phyloP scores from a whole-genome alignment of 192 early-diverging fungal species.

The Phlyctochytrium bullatum region DNA sequence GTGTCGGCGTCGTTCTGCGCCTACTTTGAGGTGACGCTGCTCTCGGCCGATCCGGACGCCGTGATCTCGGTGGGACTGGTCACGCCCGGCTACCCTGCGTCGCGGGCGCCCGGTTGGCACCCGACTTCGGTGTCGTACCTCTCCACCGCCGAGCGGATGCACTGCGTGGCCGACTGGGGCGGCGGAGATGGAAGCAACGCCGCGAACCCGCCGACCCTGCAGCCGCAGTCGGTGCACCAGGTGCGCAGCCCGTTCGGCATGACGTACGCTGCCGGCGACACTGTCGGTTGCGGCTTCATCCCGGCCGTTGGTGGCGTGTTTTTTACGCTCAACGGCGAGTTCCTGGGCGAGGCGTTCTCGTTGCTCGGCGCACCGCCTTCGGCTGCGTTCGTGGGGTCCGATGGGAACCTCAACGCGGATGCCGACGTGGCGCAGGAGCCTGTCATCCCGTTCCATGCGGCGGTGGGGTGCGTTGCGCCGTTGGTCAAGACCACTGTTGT shows the following conservation, averaged over 20 bases:
- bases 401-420: background rate
- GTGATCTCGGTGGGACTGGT: background rate
- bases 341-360: background rate
- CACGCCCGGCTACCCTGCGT: background rate
- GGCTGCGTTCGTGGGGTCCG: background rate
- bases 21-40: background rate
- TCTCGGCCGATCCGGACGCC: background rate
- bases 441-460: background rate
- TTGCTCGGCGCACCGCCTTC: background rate
- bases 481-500: background rate
- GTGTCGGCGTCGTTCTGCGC: background rate
- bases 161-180: background rate
- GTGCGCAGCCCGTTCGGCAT: background rate
- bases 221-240: too few species aligned
- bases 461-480: background rate
- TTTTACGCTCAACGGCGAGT: conserved; percentile 7
- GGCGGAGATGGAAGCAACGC: background rate
- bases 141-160: background rate
- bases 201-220: too few species aligned
- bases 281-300: conserved; percentile 5
- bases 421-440: background rate
- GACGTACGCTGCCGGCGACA: conserved; percentile 1
- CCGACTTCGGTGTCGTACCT: background rate
- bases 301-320: conserved; percentile 4
- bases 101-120: background rate